These are phyloP conservation scores for Penicillium sp. DNA, from an alignment of 2,329 filamentous ascomycete genomes.

Conservation along the genomic window DNA sequence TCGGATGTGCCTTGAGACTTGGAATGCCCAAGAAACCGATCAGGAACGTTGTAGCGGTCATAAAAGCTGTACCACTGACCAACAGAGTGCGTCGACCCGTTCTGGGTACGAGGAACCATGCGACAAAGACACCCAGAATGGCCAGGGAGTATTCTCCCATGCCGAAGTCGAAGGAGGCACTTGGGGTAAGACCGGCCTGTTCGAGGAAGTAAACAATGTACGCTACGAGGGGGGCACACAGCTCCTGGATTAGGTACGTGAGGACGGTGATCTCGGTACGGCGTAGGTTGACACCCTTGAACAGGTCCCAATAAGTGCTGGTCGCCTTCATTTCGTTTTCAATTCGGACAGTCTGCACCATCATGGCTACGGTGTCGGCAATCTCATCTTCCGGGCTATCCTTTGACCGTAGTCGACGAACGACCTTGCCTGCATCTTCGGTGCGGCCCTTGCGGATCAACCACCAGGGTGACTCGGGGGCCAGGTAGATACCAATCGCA, in stretches of 20 bases:
- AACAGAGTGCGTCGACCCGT: conserved; percentile 15
- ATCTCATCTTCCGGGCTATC: conserved; percentile 12
- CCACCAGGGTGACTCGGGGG: conserved; percentile 23
- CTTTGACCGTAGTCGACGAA: conserved; percentile 28
- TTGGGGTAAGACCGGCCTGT: conserved; percentile 16
- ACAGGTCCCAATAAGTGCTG: conserved; percentile 16
- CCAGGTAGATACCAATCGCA: conserved; percentile 17
- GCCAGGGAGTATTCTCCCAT: conserved; percentile 20
- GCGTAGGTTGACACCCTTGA: conserved; percentile 17
- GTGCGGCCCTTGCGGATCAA: conserved; percentile 15
- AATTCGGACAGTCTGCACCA: conserved; percentile 17
- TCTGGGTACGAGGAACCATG: conserved; percentile 16
- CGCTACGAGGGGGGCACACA: conserved; percentile 14
- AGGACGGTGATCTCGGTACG: conserved; percentile 17
- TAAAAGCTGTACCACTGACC: conserved; percentile 14
- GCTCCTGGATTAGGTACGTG: conserved; percentile 15
- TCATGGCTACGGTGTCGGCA: conserved; percentile 18
- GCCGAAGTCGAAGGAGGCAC: conserved; percentile 18
- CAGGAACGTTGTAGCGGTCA: conserved; percentile 16
- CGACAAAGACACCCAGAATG: conserved; percentile 14
- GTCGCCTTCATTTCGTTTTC: conserved; percentile 17
- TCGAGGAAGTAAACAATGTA: conserved; percentile 21
- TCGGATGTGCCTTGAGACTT: conserved; percentile 9
- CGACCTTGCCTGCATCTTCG: conserved; percentile 8
- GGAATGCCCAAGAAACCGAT: conserved; percentile 18